Base-by-base conservation (phyloP, 495 filamentous ascomycete genomes). In the Trichoderma parareesei region DNA sequence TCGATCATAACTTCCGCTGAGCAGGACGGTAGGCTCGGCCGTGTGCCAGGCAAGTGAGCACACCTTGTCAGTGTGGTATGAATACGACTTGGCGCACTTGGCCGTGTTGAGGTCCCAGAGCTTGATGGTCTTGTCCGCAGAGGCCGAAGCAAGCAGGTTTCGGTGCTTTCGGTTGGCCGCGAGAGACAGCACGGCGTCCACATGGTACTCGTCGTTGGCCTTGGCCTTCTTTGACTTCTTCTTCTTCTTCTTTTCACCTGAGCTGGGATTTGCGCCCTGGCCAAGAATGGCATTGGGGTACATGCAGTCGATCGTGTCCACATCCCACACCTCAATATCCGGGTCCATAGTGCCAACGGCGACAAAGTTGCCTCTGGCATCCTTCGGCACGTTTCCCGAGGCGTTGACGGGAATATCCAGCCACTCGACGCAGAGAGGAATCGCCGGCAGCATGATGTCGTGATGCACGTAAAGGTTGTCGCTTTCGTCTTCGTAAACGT, bases 391-490 rank as follows among this genome's bases (percentile, higher is more conserved):
- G 20, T 48, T n/a, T 20, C 73, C 72, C 33, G 78, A 71, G 71
- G 91, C 90, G 60, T 89, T 88, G 41, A 96, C 91, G 49, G 92
- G 87, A 41, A 95, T 77, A 73, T 96, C 89, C 20, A 99, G 77
- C 94, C 94, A 99, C 78, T 99, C 94, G 43, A 97, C 81, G 72
- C 90, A 93, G 14, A 99, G 85, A 2, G 94, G 94, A 75, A 98
- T 96, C 40, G 93, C 93, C 18, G 94, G 94, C 48, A 99, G 86
- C 94, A 99, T 97, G 69, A 99, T 96, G 72, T 99, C 94, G 80
- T 99, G 95, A 78, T 99, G 94, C 10, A 98, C 93, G 74, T 98
- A 99, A 44, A 99, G 87, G 75, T 99, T 98, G 72, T 96, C 94
- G 10, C 87, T 92, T 64, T 73, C 78, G 71, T 98, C 95, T 76